These are phyloP conservation scores for Bipolaris gigantea DNA, from an alignment of 2,329 filamentous ascomycete genomes.

Conservation along the genomic window DNA sequence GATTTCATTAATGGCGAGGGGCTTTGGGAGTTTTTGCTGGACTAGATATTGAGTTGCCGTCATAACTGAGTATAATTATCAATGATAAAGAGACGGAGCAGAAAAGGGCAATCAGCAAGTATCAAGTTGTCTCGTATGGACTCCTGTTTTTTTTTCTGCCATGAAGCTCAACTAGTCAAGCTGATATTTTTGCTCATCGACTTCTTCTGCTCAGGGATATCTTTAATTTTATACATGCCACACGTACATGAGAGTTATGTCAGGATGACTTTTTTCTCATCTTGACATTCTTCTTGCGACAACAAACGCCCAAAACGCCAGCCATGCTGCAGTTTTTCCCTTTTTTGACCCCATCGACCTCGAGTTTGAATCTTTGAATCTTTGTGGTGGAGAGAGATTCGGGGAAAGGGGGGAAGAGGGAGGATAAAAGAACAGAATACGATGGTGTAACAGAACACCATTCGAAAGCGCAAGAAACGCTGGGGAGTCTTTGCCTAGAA, in stretches of 20 bases:
- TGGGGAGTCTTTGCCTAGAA: not conserved
- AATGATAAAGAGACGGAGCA: too few species aligned
- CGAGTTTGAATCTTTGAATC: not conserved
- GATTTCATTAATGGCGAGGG: slow-evolving; percentile 71
- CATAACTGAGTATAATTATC: too few species aligned
- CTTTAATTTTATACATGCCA: not conserved
- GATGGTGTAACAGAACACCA: not conserved
- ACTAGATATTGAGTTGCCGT: not conserved
- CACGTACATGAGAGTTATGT: not conserved
- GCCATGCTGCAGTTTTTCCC: not conserved
- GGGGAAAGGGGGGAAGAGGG: not conserved
- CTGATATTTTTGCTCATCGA: too few species aligned
- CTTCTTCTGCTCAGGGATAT: not conserved
- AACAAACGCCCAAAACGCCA: not conserved
- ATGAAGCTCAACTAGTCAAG: too few species aligned
- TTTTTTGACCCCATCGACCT: not conserved
- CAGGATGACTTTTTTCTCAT: not conserved
- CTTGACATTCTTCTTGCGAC: not conserved
- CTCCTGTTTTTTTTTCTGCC: too few species aligned
- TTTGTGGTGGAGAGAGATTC: not conserved
- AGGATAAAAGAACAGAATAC: not conserved
- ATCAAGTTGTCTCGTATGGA: too few species aligned
- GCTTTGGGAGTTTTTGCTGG: slow-evolving; percentile 67
- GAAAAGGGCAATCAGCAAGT: too few species aligned
- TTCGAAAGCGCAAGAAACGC: not conserved